Evolutionary conservation across 176 grass and related monocot genomes (phyloP).

Genomic region (Urochloa ruziziensis): DNA sequence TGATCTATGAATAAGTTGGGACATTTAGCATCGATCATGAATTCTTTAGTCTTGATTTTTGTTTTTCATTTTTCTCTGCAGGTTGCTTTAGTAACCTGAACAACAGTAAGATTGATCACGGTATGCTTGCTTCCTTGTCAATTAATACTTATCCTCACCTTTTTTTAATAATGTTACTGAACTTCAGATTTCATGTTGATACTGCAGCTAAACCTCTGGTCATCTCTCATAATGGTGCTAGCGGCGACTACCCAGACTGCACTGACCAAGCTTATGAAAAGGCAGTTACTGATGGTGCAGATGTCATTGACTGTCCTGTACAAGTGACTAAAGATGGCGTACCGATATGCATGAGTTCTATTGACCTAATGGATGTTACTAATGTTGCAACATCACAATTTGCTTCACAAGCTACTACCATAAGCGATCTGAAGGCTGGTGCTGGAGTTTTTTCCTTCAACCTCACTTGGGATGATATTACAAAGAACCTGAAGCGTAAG

Average conservation of each 20-base stretch:
- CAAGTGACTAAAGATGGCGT: slow-evolving; percentile 78
- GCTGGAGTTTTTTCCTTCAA: slow-evolving; percentile 82
- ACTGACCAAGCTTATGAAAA: slow-evolving; percentile 85
- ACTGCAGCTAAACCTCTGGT: slow-evolving; percentile 58
- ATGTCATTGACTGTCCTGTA: slow-evolving; percentile 82
- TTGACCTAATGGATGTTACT: slow-evolving; percentile 57
- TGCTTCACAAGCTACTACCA: not conserved
- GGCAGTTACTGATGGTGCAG: slow-evolving; percentile 63
- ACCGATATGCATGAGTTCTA: slow-evolving; percentile 72
- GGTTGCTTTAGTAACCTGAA: slow-evolving; percentile 44
- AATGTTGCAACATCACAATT: slow-evolving; percentile 60
- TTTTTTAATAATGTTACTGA: slow-evolving; percentile 19
- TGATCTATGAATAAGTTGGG: not conserved
- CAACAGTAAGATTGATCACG: slow-evolving; percentile 60
- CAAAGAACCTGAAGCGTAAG: slow-evolving; percentile 63
- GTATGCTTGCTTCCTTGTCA: slow-evolving; percentile 33
- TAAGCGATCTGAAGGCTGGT: slow-evolving; percentile 41
- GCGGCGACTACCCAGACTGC: slow-evolving; percentile 77
- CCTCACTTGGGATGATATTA: slow-evolving; percentile 80
- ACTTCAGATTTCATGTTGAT: slow-evolving; percentile 1
- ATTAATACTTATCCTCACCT: not conserved
- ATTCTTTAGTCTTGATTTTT: not conserved
- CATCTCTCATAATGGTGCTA: slow-evolving; percentile 90
- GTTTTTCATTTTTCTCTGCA: too few relatives aligned
- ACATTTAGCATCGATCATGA: not conserved